These are phyloP conservation scores for Malus hybrid DNA, from an alignment of 331 rosid genomes.

Conservation along the genomic window DNA sequence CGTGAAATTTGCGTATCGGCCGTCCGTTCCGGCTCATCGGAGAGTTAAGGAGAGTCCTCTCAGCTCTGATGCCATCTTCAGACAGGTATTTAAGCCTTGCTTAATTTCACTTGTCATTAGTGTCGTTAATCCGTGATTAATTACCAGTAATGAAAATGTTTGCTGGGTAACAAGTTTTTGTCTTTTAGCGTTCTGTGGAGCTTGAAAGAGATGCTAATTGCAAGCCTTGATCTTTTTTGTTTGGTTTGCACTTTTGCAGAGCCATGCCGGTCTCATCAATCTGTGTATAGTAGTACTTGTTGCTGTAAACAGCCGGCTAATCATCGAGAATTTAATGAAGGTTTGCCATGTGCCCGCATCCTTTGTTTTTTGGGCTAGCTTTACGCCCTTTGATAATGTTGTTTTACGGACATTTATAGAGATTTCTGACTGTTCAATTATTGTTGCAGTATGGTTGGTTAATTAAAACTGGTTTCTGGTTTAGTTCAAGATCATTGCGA, in stretches of 20 bases:
- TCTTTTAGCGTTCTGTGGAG: not conserved
- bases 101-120: not conserved
- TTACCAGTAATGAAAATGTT: not conserved
- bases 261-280: conserved; percentile 95
- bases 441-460: conserved; percentile 85
- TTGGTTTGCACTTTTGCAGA: conserved; percentile 27
- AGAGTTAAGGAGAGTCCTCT: conserved; percentile 77
- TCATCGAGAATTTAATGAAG: conserved; percentile 97
- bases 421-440: not conserved
- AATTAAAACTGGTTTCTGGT: conserved; percentile 85
- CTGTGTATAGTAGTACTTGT: conserved; percentile 95
- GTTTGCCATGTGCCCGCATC: conserved; percentile 24
- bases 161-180: not conserved
- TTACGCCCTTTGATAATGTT: not conserved
- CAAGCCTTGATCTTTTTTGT: not conserved
- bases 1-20: conserved; percentile 42
- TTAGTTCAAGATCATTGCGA: conserved; percentile 70
- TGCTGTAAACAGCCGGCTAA: conserved; percentile 90
- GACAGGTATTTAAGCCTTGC: conserved; percentile 41
- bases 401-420: not conserved
- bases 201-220: not conserved
- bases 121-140: not conserved
- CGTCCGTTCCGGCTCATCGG: conserved; percentile 85
- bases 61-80: conserved; percentile 77
- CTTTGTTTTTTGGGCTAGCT: not conserved